Evolutionary conservation across 306 rosid genomes (phyloP), one percentile per base, ranked within the genome.

Genomic region (Malus sieversii): DNA sequence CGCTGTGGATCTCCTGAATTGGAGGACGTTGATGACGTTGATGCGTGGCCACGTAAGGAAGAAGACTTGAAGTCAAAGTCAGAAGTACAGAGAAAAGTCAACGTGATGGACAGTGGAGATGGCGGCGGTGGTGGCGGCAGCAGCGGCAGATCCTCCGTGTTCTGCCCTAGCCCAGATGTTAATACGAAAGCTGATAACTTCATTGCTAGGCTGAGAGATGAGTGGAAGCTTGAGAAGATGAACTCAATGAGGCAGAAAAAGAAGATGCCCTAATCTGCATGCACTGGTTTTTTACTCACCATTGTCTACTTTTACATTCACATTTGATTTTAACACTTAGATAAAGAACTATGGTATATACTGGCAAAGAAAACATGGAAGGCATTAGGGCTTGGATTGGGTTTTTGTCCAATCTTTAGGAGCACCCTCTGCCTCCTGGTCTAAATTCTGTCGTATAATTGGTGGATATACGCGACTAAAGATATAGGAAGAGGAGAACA

Each of bases 81-180:
- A 9, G 42, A 32, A 38, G 8, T 11, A 30, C 23, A 64, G 13
- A 18, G 44, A 16, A 71, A 61, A 10, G 63, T 66, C 44, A 64
- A 46, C 32, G 68, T 23, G 27, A 72, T 3, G 38, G 81, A 80
- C 68, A 86, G 75, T 72, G 79, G 84, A 52, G 80, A 82, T 6
- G 66, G 65, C 9, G 70, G 35, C 67, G 86, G 75, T n/a, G 3
- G 33, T 2, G 48, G 20, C 29, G 15, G 65, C 29, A 13, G 65
- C 32, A 40, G 45, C 55, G 16, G 62, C 67, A 14, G 59, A 32
- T 18, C 68, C 67, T 0, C 90, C n/a, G 79, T 79, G 27, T 82
- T 84, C 81, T 95, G 97, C 72, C 89, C 97, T 6, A 95, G 99
- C 82, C 99, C 97, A 6, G 96, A 95, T 38, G 97, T 92, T 29